phyloP scores from a whole-genome alignment of 345 rosid genomes.

The Geranium rotundifolium region DNA sequence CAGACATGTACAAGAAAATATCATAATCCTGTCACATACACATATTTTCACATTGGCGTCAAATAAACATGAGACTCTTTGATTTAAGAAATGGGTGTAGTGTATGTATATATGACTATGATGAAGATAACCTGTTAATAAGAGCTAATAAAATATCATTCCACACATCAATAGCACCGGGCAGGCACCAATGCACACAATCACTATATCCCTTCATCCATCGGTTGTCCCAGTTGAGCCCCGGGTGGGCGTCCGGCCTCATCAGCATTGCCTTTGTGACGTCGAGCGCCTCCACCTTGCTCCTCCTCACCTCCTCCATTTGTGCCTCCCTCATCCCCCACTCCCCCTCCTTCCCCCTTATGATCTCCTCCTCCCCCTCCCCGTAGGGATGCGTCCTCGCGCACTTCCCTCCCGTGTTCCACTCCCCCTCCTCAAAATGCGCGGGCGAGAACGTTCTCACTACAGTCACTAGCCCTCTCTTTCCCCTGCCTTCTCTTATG shows the following conservation, averaged over 20 bases:
- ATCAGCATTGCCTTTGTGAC: conserved; percentile 57
- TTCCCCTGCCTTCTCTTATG: conserved; percentile 25
- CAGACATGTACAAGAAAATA: too few species aligned
- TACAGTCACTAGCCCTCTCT: conserved; percentile 29
- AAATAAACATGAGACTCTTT: too few species aligned
- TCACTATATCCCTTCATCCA: conserved; percentile 79
- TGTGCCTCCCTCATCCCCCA: conserved; percentile 45
- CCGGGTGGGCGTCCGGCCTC: conserved; percentile 86
- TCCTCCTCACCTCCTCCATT: conserved; percentile 37
- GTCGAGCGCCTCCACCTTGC: conserved; percentile 39
- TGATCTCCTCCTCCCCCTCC: conserved; percentile 12
- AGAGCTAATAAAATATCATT: conserved; percentile 50
- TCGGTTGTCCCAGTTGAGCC: conserved; percentile 53
- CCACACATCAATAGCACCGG: conserved; percentile 78
- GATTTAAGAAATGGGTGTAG: conserved; percentile 7
- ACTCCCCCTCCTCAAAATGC: conserved; percentile 71
- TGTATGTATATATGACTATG: too few species aligned
- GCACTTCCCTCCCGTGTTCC: conserved; percentile 74
- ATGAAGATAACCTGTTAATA: conserved; percentile 25
- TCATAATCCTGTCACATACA: too few species aligned
- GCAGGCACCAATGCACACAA: conserved; percentile 88
- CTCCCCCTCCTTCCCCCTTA: conserved; percentile 17
- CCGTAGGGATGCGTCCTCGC: conserved; percentile 39
- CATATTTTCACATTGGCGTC: too few species aligned
- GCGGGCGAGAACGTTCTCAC: conserved; percentile 77